Base-by-base conservation (phyloP, 768 basidiomycete genomes). In the Macrolepiota fuliginosa region DNA sequence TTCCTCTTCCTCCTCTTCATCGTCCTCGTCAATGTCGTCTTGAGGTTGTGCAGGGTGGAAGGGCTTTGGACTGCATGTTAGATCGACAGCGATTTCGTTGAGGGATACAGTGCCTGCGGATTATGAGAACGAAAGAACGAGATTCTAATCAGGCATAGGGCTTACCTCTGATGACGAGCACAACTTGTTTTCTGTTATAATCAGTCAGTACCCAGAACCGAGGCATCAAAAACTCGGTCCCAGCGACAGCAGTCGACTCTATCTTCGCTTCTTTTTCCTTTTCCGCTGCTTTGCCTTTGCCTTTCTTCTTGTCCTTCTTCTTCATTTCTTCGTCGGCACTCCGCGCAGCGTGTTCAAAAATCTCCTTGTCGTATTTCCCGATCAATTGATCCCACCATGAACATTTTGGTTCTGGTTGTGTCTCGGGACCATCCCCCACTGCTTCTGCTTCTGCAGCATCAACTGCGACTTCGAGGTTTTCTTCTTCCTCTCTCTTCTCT, bases 201-300 rank as follows among this genome's bases (percentile, higher is more conserved):
- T 94, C 92, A 0, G 90, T 92, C 19, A 94, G 78, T 3, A 93
- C 87, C 91, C 92, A 94, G 70, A 89, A 94, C 37, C 90, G 80
- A 2, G 92, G 92, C 86, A 92, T 89, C 63, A 86, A 79, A 63
- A 84, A 81, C 65, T 88, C 87, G 51, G 81, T 76, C 13, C 90
- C 88, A 24, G 89, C 79, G 36, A 87, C 73, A 7, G 87, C 87
- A 4, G 83, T 85, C 7, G 83, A 76, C 59, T 80, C 80, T 74
- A 83, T 76, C 58, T 77, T 80, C 29, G 72, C 76, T 64, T 75
- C 73, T 19, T 36, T 57, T 75, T 73, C 62, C 77, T 75, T 51
- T 65, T 69, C 58, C 72, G 71, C 29, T 65, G 71, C 56, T 67
- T 69, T 50, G 54, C 60, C 40, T 50, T 54, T 53, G 36, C 13